Percentiles rank a stretch among this genome's conserved stretches.
These are phyloP conservation scores for Curvularia eragrostidis DNA, from an alignment of 2,329 filamentous ascomycete species.

Conservation along the genomic window DNA sequence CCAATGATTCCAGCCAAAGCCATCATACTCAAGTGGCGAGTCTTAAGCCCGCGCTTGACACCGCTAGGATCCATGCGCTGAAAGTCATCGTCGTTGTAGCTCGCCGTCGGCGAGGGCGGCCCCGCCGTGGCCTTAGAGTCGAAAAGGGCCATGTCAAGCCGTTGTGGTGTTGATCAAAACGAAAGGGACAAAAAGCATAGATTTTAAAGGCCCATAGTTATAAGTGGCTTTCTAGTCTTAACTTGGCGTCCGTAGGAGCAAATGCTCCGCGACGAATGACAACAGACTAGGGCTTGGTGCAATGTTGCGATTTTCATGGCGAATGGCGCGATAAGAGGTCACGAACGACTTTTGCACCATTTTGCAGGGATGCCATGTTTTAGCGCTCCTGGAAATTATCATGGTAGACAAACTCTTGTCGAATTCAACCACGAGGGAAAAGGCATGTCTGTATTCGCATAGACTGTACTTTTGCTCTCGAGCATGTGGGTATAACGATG, in stretches of 20 bases:
- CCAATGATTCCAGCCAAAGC: constrained; percentile 63
- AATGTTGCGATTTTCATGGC: constrained; percentile 21
- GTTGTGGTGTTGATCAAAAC: not conserved
- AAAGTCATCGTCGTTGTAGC: constrained; percentile 38
- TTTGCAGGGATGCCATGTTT: not conserved
- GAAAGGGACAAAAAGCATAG: not conserved
- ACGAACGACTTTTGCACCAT: not conserved
- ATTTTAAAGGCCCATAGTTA: constrained; percentile 11
- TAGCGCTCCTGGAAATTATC: not conserved
- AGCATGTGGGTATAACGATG: constrained; percentile 1
- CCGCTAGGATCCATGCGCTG: constrained; percentile 63
- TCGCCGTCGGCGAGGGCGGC: constrained; percentile 27
- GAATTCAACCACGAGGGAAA: not conserved
- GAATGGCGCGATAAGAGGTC: constrained; percentile 20
- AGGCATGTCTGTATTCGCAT: not conserved
- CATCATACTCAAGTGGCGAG: constrained; percentile 68
- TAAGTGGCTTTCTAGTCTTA: constrained; percentile 16
- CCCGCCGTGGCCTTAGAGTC: constrained; percentile 28
- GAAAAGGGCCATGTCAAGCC: constrained; percentile 28
- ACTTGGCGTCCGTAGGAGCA: constrained; percentile 21
- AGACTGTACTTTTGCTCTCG: not conserved
- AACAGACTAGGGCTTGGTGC: constrained; percentile 11
- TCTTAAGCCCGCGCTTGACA: constrained; percentile 73
- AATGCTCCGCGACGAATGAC: constrained; percentile 5
- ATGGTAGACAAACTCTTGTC: not conserved